Conservation (phyloP, 352 stramenopile genomes). For the Phytophthora sp. region DNA sequence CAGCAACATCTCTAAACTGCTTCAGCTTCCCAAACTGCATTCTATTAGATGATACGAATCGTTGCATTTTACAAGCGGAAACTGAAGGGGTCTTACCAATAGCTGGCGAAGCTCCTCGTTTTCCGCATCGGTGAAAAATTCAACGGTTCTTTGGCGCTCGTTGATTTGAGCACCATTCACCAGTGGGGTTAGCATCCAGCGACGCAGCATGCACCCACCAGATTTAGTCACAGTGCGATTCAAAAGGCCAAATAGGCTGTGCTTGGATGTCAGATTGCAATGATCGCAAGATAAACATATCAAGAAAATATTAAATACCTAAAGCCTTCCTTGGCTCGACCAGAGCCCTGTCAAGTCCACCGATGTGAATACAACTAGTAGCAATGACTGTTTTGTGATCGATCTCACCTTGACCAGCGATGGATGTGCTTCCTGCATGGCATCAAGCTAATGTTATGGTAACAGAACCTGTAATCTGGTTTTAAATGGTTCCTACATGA, state of each 20-base stretch:
- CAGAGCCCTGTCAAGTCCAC: slow-evolving; percentile 61
- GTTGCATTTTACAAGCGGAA: not conserved
- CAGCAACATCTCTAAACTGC: slow-evolving; percentile 64
- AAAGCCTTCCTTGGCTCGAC: slow-evolving; percentile 86
- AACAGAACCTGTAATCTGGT: no score
- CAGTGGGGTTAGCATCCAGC: slow-evolving; percentile 84
- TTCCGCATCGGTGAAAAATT: slow-evolving; percentile 58
- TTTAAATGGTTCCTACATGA: no score
- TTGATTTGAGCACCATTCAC: slow-evolving; percentile 52
- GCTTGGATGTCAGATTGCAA: no score
- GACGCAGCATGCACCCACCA: slow-evolving; percentile 59
- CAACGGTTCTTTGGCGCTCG: slow-evolving; percentile 58
- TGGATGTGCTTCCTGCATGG: slow-evolving; percentile 73
- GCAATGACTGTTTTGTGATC: no score
- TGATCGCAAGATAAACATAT: not conserved
- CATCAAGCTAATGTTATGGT: no score
- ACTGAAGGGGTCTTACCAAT: slow-evolving; percentile 42
- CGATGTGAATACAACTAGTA: no score
- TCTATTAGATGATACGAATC: slow-evolving; percentile 1
- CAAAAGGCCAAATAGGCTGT: slow-evolving; percentile 78
- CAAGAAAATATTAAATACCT: slow-evolving; percentile 42
- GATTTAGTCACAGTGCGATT: slow-evolving; percentile 82
- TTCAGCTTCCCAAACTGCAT: slow-evolving; percentile 65
- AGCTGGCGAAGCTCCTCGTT: slow-evolving; percentile 65
- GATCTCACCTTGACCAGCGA: slow-evolving; percentile 71